Base-by-base conservation (phyloP, 75 land plant species). In the Cupressus sempervirens region DNA sequence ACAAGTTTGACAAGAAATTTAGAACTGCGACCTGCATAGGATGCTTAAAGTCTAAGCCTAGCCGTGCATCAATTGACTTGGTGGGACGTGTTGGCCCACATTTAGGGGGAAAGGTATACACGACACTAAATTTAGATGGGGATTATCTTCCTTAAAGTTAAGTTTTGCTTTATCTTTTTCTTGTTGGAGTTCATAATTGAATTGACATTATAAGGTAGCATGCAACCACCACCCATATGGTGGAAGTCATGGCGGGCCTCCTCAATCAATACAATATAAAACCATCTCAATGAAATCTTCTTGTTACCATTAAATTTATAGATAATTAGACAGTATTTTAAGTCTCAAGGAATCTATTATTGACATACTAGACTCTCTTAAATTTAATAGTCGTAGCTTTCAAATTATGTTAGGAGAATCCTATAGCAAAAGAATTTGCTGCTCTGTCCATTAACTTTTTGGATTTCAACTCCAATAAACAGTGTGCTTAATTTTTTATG, bases 181-280 rank as follows among this genome's bases (percentile, higher is more conserved):
- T 70, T 20, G 74, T 30, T 32, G 32, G 74, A 32, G 74, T 10
- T 70, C 11, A 70, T 29, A 70, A 70, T 70, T 70, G 35, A 29
- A 70, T 70, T 29, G 35, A 70, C 74, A 70, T 70, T 70, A 70
- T 70, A 70, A 70, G 35, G 74, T 11, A 70, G 74, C 74, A 32
- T 32, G 35, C 74, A n/a, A 70, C 73, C 35, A 70, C 74, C 74
- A 32, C 35, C 74, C 26, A 70, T 70, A 65, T 65, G 68, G 74
- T 70, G 74, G 35, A 35, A 70, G 74, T 32, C 74, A 70, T 30
- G 74, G 74, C 74, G 74, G 74, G 74, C 74, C 74, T 10, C 32
- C 35, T 70, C 35, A 70, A 70, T 70, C 74, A 70, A 70, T 70
- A 70, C 74, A 70, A 32, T 32, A 23, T 30, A 30, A 70, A 70